Conservation (phyloP, 2,329 filamentous ascomycete species). For the Penicillium sp. region DNA sequence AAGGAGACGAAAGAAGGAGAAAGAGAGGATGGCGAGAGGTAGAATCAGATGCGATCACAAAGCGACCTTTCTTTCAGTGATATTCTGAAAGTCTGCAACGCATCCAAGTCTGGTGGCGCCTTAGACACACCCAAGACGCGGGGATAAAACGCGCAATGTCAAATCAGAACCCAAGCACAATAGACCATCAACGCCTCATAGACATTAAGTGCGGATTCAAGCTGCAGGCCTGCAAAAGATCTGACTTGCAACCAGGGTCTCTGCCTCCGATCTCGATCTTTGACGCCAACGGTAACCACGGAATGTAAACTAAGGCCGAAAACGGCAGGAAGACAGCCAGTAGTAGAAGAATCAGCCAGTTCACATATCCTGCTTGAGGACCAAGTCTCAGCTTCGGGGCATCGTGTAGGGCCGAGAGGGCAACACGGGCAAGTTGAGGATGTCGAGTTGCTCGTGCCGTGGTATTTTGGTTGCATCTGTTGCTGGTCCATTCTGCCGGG, state of each 20-base stretch:
- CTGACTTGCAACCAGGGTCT: neutral
- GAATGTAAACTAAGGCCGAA: conserved; percentile 23
- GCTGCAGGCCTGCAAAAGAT: neutral
- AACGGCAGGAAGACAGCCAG: conserved; percentile 14
- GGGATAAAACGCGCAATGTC: conserved; percentile 20
- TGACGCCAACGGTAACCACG: conserved; percentile 7
- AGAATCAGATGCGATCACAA: conserved; percentile 5
- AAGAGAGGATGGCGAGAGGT: neutral
- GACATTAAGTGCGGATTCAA: conserved; percentile 10
- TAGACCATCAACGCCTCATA: conserved; percentile 12
- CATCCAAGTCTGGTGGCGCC: conserved; percentile 15
- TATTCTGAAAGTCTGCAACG: neutral
- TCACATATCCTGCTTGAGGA: neutral
- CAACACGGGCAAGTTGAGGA: neutral
- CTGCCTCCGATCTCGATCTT: conserved; percentile 8
- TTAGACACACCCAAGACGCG: conserved; percentile 13
- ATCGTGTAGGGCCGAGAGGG: too few relatives aligned
- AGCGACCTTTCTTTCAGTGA: conserved; percentile 6
- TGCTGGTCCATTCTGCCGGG: conserved; percentile 18
- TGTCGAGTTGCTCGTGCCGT: conserved; percentile 6
- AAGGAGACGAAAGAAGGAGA: conserved; percentile 8
- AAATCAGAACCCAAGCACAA: conserved; percentile 11
- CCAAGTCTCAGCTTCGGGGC: too few relatives aligned
- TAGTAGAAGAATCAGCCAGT: neutral
- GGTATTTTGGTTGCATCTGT: conserved; percentile 23